A percentile compares a stretch with the other conserved stretches of the same genome.
These are phyloP conservation scores for Mycena pura DNA, from an alignment of 768 basidiomycete species.

Conservation along the genomic window DNA sequence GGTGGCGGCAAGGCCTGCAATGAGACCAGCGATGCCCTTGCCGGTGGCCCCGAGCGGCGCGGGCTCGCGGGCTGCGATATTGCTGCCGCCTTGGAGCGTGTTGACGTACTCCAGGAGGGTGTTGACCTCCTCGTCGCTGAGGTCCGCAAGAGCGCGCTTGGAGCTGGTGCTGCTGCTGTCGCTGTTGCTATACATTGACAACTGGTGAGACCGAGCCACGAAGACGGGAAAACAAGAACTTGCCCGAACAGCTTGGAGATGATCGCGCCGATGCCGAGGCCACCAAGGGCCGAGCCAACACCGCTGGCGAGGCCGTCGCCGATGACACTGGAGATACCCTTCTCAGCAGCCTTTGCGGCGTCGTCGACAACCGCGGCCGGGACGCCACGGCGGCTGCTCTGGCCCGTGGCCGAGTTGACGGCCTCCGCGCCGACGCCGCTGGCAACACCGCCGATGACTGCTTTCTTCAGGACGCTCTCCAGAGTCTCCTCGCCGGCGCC, in stretches of 20 bases:
- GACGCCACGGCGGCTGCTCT: constrained; percentile 6
- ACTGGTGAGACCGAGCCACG: background rate
- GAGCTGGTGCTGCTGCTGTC: background rate
- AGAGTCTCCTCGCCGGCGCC: constrained; percentile 15
- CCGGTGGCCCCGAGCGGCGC: background rate
- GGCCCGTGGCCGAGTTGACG: background rate
- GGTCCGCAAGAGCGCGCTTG: constrained; percentile 14
- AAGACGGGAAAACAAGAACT: background rate
- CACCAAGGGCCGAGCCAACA: constrained; percentile 12
- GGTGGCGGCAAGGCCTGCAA: constrained; percentile 10
- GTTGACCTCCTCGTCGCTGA: constrained; percentile 17
- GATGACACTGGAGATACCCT: constrained; percentile 2
- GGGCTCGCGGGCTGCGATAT: background rate
- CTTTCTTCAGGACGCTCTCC: constrained; percentile 17
- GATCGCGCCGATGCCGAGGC: constrained; percentile 15
- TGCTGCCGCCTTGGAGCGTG: background rate
- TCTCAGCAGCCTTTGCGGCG: constrained; percentile 7
- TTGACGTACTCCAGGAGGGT: constrained; percentile 15
- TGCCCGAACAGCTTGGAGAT: constrained; percentile 19
- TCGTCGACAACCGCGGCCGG: constrained; percentile 6
- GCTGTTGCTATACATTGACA: background rate
- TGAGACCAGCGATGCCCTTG: constrained; percentile 10
- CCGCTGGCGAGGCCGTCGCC: constrained; percentile 12
- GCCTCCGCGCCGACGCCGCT: constrained; percentile 9
- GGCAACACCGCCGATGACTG: constrained; percentile 15